Conservation (phyloP, 129 eudicot species). For the Calendula officinalis region DNA sequence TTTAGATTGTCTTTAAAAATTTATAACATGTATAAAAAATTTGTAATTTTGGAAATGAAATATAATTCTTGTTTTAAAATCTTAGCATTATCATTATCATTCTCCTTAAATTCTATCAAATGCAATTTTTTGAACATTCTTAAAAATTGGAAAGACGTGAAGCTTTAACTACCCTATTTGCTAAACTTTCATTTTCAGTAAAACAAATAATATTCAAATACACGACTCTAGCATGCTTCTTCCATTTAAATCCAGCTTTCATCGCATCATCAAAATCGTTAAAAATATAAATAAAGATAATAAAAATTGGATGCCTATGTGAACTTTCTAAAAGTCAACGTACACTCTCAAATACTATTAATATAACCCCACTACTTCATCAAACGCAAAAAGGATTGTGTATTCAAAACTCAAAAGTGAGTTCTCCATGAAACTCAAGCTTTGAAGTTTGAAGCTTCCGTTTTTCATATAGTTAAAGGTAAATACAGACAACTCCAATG, state of each 20-base stretch:
- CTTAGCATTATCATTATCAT: too few relatives aligned
- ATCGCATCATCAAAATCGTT: slow-evolving; percentile 27
- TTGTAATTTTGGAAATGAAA: too few relatives aligned
- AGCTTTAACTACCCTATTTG: slow-evolving; percentile 27
- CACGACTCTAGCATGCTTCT: slow-evolving; percentile 29
- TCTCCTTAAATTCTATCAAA: too few relatives aligned
- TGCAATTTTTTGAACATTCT: background rate
- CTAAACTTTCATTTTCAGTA: slow-evolving; percentile 29
- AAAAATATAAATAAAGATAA: background rate
- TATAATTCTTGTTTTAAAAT: too few relatives aligned
- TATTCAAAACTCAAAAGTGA: background rate
- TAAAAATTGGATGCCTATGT: slow-evolving; percentile 10
- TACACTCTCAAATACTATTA: slow-evolving; percentile 21
- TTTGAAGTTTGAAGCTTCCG: slow-evolving; percentile 19
- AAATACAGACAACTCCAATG: slow-evolving; percentile 2
- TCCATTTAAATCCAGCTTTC: slow-evolving; percentile 32
- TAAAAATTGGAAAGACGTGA: slow-evolving; percentile 18
- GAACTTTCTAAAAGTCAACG: slow-evolving; percentile 32
- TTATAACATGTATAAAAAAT: too few relatives aligned
- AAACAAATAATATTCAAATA: slow-evolving; percentile 2
- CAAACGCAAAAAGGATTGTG: slow-evolving; percentile 19
- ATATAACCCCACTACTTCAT: slow-evolving; percentile 26
- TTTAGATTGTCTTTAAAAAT: too few relatives aligned
- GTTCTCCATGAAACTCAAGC: slow-evolving; percentile 23
- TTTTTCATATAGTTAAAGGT: slow-evolving; percentile 18